These are phyloP conservation scores for Talaromyces nanjingensis DNA, from an alignment of 495 filamentous ascomycete species.

Conservation along the genomic window DNA sequence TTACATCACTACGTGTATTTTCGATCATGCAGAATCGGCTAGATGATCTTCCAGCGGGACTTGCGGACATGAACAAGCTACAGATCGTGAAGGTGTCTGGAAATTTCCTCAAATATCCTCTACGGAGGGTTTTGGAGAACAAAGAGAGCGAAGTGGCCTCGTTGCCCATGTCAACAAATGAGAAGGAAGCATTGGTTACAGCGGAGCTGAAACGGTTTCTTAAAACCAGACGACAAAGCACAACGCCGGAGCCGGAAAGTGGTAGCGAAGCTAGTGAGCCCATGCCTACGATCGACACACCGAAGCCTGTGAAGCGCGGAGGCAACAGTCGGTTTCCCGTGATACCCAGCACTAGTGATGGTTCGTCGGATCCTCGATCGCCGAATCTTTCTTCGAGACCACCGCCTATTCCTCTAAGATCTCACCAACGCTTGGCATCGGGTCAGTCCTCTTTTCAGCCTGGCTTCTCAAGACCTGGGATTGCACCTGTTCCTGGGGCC, in stretches of 20 bases:
- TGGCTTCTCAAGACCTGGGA: conserved; percentile 56
- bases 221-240: conserved; percentile 48
- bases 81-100: conserved; percentile 81
- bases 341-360: conserved; percentile 55
- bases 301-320: conserved; percentile 65
- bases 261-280: conserved; percentile 52
- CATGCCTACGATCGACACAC: conserved; percentile 50
- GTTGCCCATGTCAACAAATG: conserved; percentile 43
- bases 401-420: conserved; percentile 66
- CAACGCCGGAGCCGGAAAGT: conserved; percentile 53
- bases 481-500: conserved; percentile 52
- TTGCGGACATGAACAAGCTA: conserved; percentile 84
- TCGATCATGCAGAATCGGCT: conserved; percentile 81
- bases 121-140: conserved; percentile 36
- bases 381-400: conserved; percentile 55
- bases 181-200: conserved; percentile 63
- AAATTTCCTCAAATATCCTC: conserved; percentile 60
- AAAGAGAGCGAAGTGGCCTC: conserved; percentile 36
- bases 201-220: conserved; percentile 71
- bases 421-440: conserved; percentile 72
- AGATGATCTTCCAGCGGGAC: conserved; percentile 68
- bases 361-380: conserved; percentile 47
- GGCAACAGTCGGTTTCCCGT: conserved; percentile 79
- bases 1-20: conserved; percentile 70
- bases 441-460: conserved; percentile 74